Percentiles rank a stretch among this genome's conserved stretches.
Conservation (phyloP, 805 yeast species). For the Schizosaccharomyces osmophilus region DNA sequence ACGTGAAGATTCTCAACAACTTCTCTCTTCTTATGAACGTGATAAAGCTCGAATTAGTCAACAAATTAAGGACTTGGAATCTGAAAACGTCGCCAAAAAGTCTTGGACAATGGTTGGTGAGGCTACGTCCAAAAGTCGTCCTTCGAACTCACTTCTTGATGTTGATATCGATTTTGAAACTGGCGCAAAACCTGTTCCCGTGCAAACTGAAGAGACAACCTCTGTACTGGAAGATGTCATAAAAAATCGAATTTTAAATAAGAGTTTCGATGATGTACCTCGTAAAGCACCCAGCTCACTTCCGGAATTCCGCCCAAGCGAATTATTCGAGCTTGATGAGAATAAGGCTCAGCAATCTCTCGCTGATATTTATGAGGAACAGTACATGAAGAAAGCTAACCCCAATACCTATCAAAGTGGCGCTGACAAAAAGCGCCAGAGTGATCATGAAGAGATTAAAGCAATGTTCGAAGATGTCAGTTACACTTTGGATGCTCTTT, state of each 20-base stretch:
- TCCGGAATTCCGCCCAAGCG: constrained; percentile 31
- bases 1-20: constrained; percentile 27
- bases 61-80: constrained; percentile 59
- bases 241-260: constrained; percentile 35
- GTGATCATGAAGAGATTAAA: constrained; percentile 56
- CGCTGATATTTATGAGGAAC: constrained; percentile 82
- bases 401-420: constrained; percentile 22
- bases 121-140: constrained; percentile 56
- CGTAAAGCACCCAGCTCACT: constrained; percentile 25
- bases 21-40: constrained; percentile 25
- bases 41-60: constrained; percentile 54
- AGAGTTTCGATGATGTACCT: constrained; percentile 63
- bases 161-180: constrained; percentile 78
- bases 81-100: constrained; percentile 72
- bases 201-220: constrained; percentile 70
- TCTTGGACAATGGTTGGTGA: constrained; percentile 92
- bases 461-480: constrained; percentile 36
- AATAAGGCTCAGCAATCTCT: constrained; percentile 65
- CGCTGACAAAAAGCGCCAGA: constrained; percentile 36
- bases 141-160: constrained; percentile 56
- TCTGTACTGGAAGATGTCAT: constrained; percentile 74
- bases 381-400: constrained; percentile 21
- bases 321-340: constrained; percentile 46
- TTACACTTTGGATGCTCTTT: constrained; percentile 60
- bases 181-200: constrained; percentile 86